Conservation (phyloP, 2,329 filamentous ascomycete genomes). For the Stylonectria norvegica region DNA sequence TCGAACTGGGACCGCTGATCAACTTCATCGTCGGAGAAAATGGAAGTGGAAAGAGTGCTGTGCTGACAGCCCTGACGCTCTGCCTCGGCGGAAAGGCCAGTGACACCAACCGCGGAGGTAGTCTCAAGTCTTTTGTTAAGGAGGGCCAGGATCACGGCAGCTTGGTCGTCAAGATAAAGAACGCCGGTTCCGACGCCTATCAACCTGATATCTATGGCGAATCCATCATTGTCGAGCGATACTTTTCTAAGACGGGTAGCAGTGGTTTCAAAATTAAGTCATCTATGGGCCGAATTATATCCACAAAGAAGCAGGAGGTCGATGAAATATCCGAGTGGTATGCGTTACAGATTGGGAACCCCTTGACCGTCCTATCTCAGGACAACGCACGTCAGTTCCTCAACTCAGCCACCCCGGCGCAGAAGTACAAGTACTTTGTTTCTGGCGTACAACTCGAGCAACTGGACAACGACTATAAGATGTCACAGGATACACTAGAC, state of each 20-base stretch:
- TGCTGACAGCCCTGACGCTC: conserved; percentile 86
- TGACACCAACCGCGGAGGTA: conserved; percentile 86
- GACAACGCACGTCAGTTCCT: conserved; percentile 93
- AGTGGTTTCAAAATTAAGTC: conserved; percentile 88
- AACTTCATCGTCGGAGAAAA: conserved; percentile 99
- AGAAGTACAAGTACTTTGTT: conserved; percentile 96
- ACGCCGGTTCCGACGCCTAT: conserved; percentile 80
- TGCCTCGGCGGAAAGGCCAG: conserved; percentile 95
- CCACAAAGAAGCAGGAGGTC: conserved; percentile 79
- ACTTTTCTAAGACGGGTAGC: conserved; percentile 71
- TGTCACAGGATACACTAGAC: conserved; percentile 77
- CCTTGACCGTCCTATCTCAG: conserved; percentile 91
- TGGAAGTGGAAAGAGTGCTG: conserved; percentile 94
- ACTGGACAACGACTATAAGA: conserved; percentile 83
- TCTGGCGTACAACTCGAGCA: conserved; percentile 92
- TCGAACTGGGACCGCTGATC: conserved; percentile 86
- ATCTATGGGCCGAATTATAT: conserved; percentile 65
- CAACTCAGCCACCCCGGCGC: conserved; percentile 72
- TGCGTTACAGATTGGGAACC: conserved; percentile 91
- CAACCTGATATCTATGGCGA: conserved; percentile 78
- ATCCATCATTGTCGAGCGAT: conserved; percentile 84
- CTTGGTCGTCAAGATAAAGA: conserved; percentile 85
- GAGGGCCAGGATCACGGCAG: conserved; percentile 74
- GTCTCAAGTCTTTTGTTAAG: conserved; percentile 86
- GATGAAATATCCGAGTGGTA: conserved; percentile 94